phyloP scores from a whole-genome alignment of 208 protist species.

The Eutreptiella sp. region DNA sequence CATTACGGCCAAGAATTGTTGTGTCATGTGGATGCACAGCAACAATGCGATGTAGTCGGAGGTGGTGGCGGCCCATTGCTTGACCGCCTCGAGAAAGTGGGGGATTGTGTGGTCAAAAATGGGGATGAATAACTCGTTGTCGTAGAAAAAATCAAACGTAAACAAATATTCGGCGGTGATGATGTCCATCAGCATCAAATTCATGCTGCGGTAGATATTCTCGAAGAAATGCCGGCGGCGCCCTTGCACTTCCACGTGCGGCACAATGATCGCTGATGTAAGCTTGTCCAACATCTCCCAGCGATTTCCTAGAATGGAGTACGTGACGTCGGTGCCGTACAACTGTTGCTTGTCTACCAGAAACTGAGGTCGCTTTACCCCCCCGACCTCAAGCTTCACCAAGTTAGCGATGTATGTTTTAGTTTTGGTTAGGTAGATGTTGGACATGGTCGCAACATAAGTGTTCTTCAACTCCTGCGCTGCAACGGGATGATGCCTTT shows the following conservation, averaged over 20 bases:
- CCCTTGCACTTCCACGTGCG: conserved; percentile 14
- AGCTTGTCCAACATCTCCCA: not conserved
- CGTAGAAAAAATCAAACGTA: conserved; percentile 6
- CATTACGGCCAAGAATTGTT: conserved; percentile 6
- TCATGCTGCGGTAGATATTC: conserved; percentile 7
- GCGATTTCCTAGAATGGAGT: not conserved
- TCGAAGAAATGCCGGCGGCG: conserved; percentile 4
- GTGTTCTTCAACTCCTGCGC: conserved; percentile 17
- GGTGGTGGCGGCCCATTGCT: not conserved
- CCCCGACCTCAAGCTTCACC: not conserved
- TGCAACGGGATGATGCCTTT: not conserved
- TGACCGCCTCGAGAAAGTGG: conserved; percentile 11
- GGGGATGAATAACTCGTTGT: not conserved
- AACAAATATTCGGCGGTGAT: conserved; percentile 26
- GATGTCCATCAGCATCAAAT: conserved; percentile 21
- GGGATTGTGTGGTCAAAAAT: conserved; percentile 21
- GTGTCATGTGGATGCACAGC: conserved; percentile 18
- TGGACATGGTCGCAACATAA: conserved; percentile 22
- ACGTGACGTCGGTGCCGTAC: not conserved
- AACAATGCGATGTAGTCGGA: conserved; percentile 21
- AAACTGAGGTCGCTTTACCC: too few species aligned
- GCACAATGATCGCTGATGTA: conserved; percentile 11
- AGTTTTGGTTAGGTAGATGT: conserved; percentile 13
- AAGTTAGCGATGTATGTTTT: conserved; percentile 13
- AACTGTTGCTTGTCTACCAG: conserved; percentile 2